Evolutionary conservation across 306 rosid species (phyloP).

Genomic region (Myrica gale): DNA sequence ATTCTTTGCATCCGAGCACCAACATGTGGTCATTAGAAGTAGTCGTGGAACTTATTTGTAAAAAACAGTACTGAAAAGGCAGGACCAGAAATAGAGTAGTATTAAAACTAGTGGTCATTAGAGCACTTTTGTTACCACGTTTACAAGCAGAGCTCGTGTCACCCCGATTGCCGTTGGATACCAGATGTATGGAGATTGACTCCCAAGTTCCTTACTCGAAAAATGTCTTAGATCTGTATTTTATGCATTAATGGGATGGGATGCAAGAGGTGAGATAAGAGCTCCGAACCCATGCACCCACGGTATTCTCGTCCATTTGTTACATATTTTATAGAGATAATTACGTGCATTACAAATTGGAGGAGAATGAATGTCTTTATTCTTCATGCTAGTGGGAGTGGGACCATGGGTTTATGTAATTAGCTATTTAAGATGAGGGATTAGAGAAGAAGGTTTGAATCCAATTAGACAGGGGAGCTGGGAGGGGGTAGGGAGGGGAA

Average conservation of each 20-base stretch:
- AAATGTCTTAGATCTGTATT: slow-evolving; percentile 31
- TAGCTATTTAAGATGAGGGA: slow-evolving; percentile 11
- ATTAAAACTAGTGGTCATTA: background rate
- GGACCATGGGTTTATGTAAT: slow-evolving; percentile 25
- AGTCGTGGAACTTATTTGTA: background rate
- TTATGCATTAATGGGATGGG: slow-evolving; percentile 37
- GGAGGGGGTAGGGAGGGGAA: background rate
- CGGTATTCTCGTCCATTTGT: slow-evolving; percentile 46
- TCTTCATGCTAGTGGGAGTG: slow-evolving; percentile 43
- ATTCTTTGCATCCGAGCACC: background rate
- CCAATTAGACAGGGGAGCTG: slow-evolving; percentile 28
- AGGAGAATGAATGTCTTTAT: slow-evolving; percentile 34
- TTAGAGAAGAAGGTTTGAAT: slow-evolving; percentile 29
- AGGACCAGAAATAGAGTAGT: background rate
- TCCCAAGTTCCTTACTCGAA: slow-evolving; percentile 19
- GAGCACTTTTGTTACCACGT: background rate
- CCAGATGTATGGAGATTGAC: slow-evolving; percentile 34
- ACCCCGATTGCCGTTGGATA: slow-evolving; percentile 1
- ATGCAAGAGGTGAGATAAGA: slow-evolving; percentile 39
- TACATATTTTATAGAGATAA: slow-evolving; percentile 10
- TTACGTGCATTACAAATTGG: slow-evolving; percentile 7
- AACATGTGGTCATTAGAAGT: slow-evolving; percentile 21
- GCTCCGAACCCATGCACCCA: slow-evolving; percentile 30
- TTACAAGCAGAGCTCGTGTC: slow-evolving; percentile 13
- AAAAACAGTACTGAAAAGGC: background rate